Percentiles rank a stretch among this genome's conserved stretches.
phyloP scores from a whole-genome alignment of 2,329 filamentous ascomycete genomes.

The Aspergillus ibericus region DNA sequence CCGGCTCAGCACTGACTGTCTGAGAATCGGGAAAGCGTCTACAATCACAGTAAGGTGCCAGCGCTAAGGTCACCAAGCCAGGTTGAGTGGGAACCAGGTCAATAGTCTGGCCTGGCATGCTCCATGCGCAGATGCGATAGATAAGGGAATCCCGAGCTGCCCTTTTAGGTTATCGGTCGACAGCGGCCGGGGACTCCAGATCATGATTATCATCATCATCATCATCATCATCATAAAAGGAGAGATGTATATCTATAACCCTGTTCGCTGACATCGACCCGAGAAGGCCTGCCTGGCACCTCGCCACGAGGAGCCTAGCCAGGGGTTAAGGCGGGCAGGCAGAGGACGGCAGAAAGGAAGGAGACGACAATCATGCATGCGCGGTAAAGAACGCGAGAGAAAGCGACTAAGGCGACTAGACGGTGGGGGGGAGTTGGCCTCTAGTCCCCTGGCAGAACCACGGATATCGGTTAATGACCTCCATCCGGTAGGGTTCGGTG shows the following conservation, averaged over 20 bases:
- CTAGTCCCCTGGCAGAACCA: slow-evolving; percentile 15
- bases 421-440: slow-evolving; percentile 20
- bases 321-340: not conserved
- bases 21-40: not conserved
- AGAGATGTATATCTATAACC: not conserved
- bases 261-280: not conserved
- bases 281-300: not conserved
- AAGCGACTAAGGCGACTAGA: slow-evolving; percentile 29
- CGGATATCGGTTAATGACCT: slow-evolving; percentile 1
- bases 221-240: too few relatives aligned
- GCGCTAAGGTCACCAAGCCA: slow-evolving; percentile 2
- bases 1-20: not conserved
- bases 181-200: not conserved
- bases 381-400: slow-evolving; percentile 17
- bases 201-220: too few relatives aligned
- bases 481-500: not conserved
- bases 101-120: slow-evolving; percentile 4
- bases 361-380: slow-evolving; percentile 9
- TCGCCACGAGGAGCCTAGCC: not conserved
- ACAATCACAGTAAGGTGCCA: not conserved
- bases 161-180: not conserved
- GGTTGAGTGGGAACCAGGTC: slow-evolving; percentile 1
- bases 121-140: not conserved
- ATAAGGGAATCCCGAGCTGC: not conserved
- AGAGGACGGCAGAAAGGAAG: not conserved